phyloP scores from a whole-genome alignment of 345 rosid species.

The Noccaea caerulescens region DNA sequence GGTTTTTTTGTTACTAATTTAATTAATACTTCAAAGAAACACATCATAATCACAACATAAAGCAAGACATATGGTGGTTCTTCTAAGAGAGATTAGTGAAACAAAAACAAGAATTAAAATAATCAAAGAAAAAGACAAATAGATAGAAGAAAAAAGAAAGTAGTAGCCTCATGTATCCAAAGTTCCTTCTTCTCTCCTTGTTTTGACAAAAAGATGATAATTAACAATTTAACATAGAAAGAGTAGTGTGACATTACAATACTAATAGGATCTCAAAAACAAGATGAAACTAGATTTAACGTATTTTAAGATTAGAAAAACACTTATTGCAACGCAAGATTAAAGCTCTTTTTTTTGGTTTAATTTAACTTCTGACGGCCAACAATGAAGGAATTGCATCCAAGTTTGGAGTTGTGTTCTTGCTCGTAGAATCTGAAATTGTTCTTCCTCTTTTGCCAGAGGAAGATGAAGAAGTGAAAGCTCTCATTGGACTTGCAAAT shows the following conservation, averaged over 20 bases:
- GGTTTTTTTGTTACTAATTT: conserved; percentile 14
- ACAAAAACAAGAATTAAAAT: conserved; percentile 1
- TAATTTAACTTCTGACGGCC: conserved; percentile 55
- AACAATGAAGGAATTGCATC: conserved; percentile 76
- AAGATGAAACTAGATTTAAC: conserved; percentile 15
- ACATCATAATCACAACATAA: conserved; percentile 28
- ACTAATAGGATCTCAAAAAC: conserved; percentile 12
- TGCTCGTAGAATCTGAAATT: conserved; percentile 37
- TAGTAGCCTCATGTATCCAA: conserved; percentile 6
- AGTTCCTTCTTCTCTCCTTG: background rate
- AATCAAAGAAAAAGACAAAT: conserved; percentile 29
- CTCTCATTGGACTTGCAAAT: conserved; percentile 95
- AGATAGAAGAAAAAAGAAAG: background rate
- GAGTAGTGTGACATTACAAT: conserved; percentile 29
- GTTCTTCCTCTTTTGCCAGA: conserved; percentile 43
- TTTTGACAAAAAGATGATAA: conserved; percentile 16
- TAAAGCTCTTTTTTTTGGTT: background rate
- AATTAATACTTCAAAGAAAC: conserved; percentile 16
- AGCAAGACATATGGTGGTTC: background rate
- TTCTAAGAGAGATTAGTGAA: conserved; percentile 15
- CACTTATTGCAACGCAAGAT: conserved; percentile 31
- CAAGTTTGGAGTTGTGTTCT: conserved; percentile 53
- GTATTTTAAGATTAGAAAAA: conserved; percentile 15
- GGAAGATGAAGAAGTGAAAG: conserved; percentile 55
- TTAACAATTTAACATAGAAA: conserved; percentile 19